phyloP scores from a whole-genome alignment of 1,284 basidiomycete genomes.

The Apiotrichum gracile region DNA sequence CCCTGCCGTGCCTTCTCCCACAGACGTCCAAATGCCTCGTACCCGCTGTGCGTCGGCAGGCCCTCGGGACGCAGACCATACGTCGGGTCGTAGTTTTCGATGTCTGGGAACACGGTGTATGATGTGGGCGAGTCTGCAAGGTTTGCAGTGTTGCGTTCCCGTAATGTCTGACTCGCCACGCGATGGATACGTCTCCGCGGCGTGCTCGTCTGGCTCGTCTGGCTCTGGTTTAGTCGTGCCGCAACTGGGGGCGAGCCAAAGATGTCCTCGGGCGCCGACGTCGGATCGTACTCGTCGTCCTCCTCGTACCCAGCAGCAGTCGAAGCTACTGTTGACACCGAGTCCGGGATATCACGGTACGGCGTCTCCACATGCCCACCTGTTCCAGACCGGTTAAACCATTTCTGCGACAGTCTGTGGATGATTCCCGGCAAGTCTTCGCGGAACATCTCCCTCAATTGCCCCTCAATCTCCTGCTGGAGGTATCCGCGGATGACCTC shows the following conservation, averaged over 20 bases:
- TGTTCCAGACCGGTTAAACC: conserved; percentile 53
- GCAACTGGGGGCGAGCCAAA: conserved; percentile 31
- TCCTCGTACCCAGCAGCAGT: conserved; percentile 47
- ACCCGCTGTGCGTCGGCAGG: conserved; percentile 55
- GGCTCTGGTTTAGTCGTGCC: neutral
- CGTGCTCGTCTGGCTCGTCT: conserved; percentile 10
- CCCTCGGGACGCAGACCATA: conserved; percentile 94
- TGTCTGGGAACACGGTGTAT: conserved; percentile 63
- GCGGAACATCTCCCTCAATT: conserved; percentile 94
- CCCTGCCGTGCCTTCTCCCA: conserved; percentile 59
- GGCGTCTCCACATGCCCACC: conserved; percentile 45
- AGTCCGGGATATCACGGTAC: conserved; percentile 28
- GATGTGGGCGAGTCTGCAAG: conserved; percentile 37
- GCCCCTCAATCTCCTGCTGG: conserved; percentile 93
- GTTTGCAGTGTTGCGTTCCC: conserved; percentile 15
- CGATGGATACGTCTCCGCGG: conserved; percentile 1
- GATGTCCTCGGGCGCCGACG: conserved; percentile 4
- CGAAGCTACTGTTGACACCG: conserved; percentile 21
- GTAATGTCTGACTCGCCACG: conserved; percentile 24
- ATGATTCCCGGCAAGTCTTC: conserved; percentile 97
- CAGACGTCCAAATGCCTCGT: conserved; percentile 45
- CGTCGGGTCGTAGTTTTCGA: conserved; percentile 90
- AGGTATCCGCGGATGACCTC: conserved; percentile 96
- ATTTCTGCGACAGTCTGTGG: conserved; percentile 88
- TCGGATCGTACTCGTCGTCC: conserved; percentile 50